Evolutionary conservation across 768 basidiomycete genomes (phyloP), one percentile per base, ranked within the genome.

Genomic region (Holtermanniella nyarrowii): DNA sequence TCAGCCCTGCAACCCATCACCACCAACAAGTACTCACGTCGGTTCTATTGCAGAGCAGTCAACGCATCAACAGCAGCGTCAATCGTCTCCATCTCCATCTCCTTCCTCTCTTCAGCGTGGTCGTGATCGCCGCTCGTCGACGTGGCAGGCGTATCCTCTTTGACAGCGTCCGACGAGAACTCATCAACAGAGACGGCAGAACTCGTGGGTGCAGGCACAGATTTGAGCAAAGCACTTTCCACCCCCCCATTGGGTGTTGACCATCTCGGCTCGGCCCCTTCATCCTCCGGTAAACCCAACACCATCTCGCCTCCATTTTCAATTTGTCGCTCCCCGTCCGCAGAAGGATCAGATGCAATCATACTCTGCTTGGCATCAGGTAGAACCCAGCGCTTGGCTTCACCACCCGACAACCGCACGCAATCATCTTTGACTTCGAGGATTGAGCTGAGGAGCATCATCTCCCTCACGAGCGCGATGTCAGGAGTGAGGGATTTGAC

Each of bases 341-440:
- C 23, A 14, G 42, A 27, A 14, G 43, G 48, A 12, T 49, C 51
- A 16, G 54, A 39, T 12, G 41, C 46, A 31, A 57, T 59, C 7
- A 48, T 24, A 5, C 63, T 63, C 49, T 60, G 63, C 25, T 73
- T 69, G 2, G 86, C 85, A 59, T 78, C 77, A 40, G 85, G 85
- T 22, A 83, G 66, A 37, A 82, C 73, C 65, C 77, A 84, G 54
- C 72, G 65, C 59, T 79, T 75, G 84, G 85, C 87, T 18, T 73
- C 74, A 1, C 71, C 66, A 1, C 76, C 74, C 5, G 74, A 73
- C 78, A 86, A 80, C 25, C 89, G 79, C 21, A 86, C 86, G 37
- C 80, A 77, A 5, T 76, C 74, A 23, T 71, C 75, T 12, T 61
- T 44, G n/a, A 90, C 81, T 69, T 93, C 84, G 46, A 87, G 79